Conservation (phyloP, 139 green algal genomes). For the Yamagishiella unicocca region DNA sequence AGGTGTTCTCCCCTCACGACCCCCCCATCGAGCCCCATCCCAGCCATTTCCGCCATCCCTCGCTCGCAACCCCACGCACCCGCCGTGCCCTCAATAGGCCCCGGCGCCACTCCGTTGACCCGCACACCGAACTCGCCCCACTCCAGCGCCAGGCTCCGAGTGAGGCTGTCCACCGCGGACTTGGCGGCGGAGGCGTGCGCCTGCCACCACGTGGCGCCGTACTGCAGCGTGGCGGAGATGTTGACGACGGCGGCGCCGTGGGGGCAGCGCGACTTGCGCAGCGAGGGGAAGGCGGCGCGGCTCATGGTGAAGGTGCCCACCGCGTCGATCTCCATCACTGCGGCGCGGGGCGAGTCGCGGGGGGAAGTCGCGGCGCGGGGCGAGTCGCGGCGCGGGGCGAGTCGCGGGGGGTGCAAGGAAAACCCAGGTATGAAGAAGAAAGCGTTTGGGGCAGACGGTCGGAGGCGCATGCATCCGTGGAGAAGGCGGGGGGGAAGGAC, state of each 20-base stretch:
- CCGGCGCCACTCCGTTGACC: constrained; percentile 91
- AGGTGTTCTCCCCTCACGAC: not conserved
- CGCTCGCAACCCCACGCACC: no score
- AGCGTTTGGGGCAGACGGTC: no score
- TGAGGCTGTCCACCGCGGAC: constrained; percentile 93
- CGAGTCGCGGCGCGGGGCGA: no score
- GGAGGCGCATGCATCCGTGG: no score
- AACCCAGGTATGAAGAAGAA: no score
- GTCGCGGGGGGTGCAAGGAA: no score
- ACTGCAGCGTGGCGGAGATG: constrained; percentile 97
- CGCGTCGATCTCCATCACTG: constrained; percentile 97
- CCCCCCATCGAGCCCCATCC: not conserved
- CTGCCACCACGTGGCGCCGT: constrained; percentile 96
- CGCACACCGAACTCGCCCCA: constrained; percentile 92
- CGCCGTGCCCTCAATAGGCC: constrained; percentile 91
- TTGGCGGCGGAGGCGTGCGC: constrained; percentile 90
- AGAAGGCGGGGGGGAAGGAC: not conserved
- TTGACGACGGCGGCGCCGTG: constrained; percentile 85
- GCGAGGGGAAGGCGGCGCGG: constrained; percentile 70
- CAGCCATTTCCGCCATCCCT: no score
- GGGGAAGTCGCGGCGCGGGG: no score
- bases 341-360: not conserved
- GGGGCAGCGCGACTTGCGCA: not conserved
- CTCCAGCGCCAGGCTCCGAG: constrained; percentile 91
- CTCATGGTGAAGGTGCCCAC: constrained; percentile 93